These are phyloP conservation scores for Penicillium argentinense DNA, from an alignment of 495 filamentous ascomycete species.

Conservation along the genomic window DNA sequence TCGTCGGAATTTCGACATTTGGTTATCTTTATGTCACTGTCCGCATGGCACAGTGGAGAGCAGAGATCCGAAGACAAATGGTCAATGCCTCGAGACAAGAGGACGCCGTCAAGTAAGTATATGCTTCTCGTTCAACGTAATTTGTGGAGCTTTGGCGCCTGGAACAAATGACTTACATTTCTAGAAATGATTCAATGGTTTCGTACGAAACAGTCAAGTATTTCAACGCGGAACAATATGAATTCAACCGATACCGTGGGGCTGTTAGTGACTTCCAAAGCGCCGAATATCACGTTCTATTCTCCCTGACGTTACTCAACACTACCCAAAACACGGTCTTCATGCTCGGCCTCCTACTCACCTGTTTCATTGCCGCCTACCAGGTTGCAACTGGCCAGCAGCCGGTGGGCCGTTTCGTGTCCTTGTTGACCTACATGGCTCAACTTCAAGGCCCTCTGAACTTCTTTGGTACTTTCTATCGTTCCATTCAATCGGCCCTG, in stretches of 20 bases:
- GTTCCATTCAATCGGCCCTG: constrained; percentile 93
- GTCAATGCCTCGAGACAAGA: constrained; percentile 91
- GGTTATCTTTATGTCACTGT: constrained; percentile 95
- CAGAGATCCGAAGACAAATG: constrained; percentile 87
- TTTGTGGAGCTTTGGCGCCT: too few species aligned
- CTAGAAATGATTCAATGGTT: constrained; percentile 89
- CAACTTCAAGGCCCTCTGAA: constrained; percentile 92
- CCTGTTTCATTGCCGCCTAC: constrained; percentile 84
- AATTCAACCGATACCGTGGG: constrained; percentile 79
- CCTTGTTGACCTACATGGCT: constrained; percentile 82
- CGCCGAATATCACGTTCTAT: constrained; percentile 83
- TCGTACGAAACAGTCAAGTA: constrained; percentile 99
- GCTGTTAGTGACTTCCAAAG: constrained; percentile 81
- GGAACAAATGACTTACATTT: constrained; percentile 3
- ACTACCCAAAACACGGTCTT: constrained; percentile 92
- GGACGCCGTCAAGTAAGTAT: constrained; percentile 78
- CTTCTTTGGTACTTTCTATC: constrained; percentile 97
- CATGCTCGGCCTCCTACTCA: constrained; percentile 81
- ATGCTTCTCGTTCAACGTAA: not conserved
- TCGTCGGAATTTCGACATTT: constrained; percentile 89
- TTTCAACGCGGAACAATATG: constrained; percentile 94
- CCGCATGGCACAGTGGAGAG: constrained; percentile 90
- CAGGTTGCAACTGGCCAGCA: constrained; percentile 75
- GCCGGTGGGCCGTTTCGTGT: constrained; percentile 75
- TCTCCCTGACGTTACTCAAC: constrained; percentile 90